These are phyloP conservation scores for Solanum virginianum DNA, from an alignment of 257 asterid species.

Conservation along the genomic window DNA sequence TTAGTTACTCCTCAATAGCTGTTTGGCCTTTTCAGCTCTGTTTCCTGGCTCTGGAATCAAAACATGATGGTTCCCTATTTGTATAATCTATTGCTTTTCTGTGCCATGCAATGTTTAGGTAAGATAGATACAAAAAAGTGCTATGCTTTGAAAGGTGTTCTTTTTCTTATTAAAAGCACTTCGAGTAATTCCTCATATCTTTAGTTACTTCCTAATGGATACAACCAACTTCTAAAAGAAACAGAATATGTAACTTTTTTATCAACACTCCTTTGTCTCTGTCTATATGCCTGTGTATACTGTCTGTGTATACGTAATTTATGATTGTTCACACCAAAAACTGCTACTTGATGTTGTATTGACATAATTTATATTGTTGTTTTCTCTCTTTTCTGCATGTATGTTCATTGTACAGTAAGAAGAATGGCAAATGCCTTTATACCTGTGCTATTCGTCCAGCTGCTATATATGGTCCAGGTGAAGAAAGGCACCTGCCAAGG, in stretches of 20 bases:
- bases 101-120: background rate
- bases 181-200: background rate
- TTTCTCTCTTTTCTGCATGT: background rate
- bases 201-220: background rate
- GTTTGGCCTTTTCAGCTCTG: background rate
- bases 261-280: background rate
- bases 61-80: background rate
- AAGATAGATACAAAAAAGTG: background rate
- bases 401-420: constrained; percentile 27
- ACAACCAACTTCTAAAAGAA: background rate
- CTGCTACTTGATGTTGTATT: background rate
- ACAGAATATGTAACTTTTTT: background rate
- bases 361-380: background rate
- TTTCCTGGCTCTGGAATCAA: background rate
- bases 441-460: constrained; percentile 95
- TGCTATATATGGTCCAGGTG: constrained; percentile 97
- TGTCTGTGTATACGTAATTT: background rate
- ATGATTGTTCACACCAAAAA: background rate
- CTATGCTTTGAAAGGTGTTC: background rate
- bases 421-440: constrained; percentile 49
- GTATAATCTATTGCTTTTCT: background rate
- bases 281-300: background rate
- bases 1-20: background rate
- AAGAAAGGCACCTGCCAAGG: constrained; percentile 93
- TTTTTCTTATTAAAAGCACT: background rate